These are phyloP conservation scores for Pichia sp. DNA, from an alignment of 1,139 yeast genomes.

Conservation along the genomic window DNA sequence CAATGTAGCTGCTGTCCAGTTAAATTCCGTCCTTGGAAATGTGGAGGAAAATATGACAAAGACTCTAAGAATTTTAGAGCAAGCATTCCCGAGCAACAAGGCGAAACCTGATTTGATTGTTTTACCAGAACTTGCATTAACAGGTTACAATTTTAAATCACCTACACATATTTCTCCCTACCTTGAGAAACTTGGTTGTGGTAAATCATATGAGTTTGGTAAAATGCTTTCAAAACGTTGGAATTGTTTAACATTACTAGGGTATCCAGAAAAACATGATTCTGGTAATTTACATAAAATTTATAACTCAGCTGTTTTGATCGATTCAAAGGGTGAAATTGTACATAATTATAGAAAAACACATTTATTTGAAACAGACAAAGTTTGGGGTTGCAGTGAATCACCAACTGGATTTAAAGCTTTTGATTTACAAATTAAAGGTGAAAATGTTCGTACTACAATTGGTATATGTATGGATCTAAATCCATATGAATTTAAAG, in stretches of 20 bases:
- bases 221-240: constrained; percentile 42
- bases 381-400: constrained; percentile 72
- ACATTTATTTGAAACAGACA: constrained; percentile 74
- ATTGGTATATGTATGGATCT: constrained; percentile 95
- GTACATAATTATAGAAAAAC: constrained; percentile 70
- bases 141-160: constrained; percentile 70
- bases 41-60: constrained; percentile 47
- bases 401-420: constrained; percentile 51
- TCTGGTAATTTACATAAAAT: constrained; percentile 27
- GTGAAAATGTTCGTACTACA: constrained; percentile 35
- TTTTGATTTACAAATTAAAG: constrained; percentile 35
- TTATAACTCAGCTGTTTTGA: constrained; percentile 69
- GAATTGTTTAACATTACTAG: constrained; percentile 67
- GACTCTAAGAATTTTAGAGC: constrained; percentile 38
- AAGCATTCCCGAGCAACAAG: constrained; percentile 18
- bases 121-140: constrained; percentile 77
- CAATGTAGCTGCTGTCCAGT: constrained; percentile 61
- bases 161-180: constrained; percentile 52
- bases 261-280: constrained; percentile 61
- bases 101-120: constrained; percentile 54
- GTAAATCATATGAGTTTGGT: constrained; percentile 52
- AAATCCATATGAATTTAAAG: constrained; percentile 77
- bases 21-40: constrained; percentile 60
- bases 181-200: constrained; percentile 38
- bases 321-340: constrained; percentile 51